Evolutionary conservation across 257 asterid genomes (phyloP), one percentile per base, ranked within the genome.

Genomic region (Mitragyna speciosa): DNA sequence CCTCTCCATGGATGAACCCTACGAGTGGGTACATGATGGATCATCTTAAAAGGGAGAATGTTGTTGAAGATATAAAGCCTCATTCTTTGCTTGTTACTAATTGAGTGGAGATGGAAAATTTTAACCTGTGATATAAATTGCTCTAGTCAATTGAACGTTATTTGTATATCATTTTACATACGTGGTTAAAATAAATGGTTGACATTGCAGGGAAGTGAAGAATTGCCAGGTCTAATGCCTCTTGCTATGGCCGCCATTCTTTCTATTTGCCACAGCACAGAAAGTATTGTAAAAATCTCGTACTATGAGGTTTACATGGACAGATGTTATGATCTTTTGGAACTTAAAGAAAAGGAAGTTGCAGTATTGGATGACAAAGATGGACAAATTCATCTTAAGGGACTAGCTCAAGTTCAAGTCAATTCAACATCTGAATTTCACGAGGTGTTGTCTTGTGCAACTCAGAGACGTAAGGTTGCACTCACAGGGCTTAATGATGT

Each of bases 231-330:
- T 80, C 75, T 95, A 61, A 86, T 92, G 91, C 90, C 90, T n/a
- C 94, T 91, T 65, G 90, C 95, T 33, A 85, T 95, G 79, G 79
- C 90, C 48, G 79, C 67, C 67, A 87, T 92, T 82, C 86, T 93
- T 73, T 87, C 92, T 1, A 82, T 82, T 85, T 83, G 90, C 82
- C 78, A 77, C 67, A 63, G 51, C 72, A 86, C 88, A 4, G 81
- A 85, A 82, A 88, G 90, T 75, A 84, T 72, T 4, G 64, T 84
- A 82, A 76, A 85, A 4, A 78, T 95, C 48, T 95, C 99, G 16
- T 95, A 92, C 90, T 95, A 92, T 63, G 98, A 93, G 86, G 88
- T 95, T 76, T 95, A 95, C 84, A 79, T 93, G 84, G 99, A 92
- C 36, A 92, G 82, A 70, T 93, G 99, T 80, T 93, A 88, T 68